Percentiles rank a stretch among this genome's conserved stretches.
Evolutionary conservation across 2,329 filamentous ascomycete genomes (phyloP).

Genomic region (Epichloe coenophiala): DNA sequence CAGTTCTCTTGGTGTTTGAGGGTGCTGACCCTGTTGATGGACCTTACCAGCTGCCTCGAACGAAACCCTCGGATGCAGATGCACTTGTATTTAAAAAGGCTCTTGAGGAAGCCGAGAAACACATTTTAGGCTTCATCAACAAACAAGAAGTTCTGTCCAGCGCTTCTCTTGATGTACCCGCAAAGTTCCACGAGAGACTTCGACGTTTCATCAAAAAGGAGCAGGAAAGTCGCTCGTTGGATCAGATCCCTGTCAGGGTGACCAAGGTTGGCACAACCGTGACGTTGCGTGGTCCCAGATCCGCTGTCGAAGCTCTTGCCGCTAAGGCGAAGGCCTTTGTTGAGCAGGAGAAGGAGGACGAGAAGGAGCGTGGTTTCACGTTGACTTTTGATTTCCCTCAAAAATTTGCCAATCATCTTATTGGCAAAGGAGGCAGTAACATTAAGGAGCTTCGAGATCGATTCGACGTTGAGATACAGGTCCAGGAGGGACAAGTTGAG

Average conservation of each 20-base stretch:
- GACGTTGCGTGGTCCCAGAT: constrained; percentile 63
- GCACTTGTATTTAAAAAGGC: constrained; percentile 39
- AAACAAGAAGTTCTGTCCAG: constrained; percentile 43
- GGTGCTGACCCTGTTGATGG: constrained; percentile 37
- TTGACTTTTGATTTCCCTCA: constrained; percentile 86
- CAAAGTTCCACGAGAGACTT: constrained; percentile 51
- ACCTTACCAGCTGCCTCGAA: constrained; percentile 40
- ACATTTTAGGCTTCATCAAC: constrained; percentile 43
- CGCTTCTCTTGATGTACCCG: constrained; percentile 41
- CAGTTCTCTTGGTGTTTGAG: constrained; percentile 64
- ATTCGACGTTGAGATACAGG: constrained; percentile 66
- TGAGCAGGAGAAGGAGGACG: constrained; percentile 78
- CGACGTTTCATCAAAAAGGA: constrained; percentile 51
- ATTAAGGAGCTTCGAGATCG: constrained; percentile 53
- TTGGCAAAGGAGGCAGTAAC: constrained; percentile 54
- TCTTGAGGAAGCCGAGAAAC: constrained; percentile 40
- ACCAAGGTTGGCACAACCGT: constrained; percentile 46
- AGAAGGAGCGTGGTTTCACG: constrained; percentile 83
- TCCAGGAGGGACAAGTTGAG: constrained; percentile 87
- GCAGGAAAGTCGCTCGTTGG: constrained; percentile 39
- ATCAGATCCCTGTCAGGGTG: constrained; percentile 48
- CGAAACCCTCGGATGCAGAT: constrained; percentile 36
- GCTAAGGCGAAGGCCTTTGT: constrained; percentile 67
- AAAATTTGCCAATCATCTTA: constrained; percentile 79
- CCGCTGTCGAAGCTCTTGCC: constrained; percentile 57